Evolutionary conservation across 306 rosid genomes (phyloP).

Genomic region (Myrica gale): DNA sequence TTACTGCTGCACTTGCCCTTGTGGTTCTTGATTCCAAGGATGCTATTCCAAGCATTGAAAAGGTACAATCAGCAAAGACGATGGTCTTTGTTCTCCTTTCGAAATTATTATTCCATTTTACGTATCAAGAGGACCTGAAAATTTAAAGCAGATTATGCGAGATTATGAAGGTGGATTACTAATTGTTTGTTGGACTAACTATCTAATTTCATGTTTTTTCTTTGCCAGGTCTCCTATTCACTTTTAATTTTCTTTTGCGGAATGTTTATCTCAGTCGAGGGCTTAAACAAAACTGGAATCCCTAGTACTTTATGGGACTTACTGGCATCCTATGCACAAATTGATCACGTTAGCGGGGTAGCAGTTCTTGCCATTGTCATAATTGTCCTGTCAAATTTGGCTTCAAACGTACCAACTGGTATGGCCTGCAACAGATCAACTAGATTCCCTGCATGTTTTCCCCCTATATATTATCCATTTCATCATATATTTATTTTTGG

Average conservation of each 20-base stretch:
- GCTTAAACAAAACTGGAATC: slow-evolving; percentile 83
- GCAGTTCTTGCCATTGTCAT: slow-evolving; percentile 70
- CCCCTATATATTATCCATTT: background rate
- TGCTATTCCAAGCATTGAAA: slow-evolving; percentile 82
- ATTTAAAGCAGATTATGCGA: slow-evolving; percentile 5
- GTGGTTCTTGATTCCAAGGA: slow-evolving; percentile 91
- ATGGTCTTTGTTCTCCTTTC: background rate
- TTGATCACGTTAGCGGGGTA: slow-evolving; percentile 50
- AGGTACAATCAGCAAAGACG: slow-evolving; percentile 45
- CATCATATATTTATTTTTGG: background rate
- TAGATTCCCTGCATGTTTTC: background rate
- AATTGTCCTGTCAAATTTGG: slow-evolving; percentile 73
- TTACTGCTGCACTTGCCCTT: slow-evolving; percentile 81
- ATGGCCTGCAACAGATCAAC: slow-evolving; percentile 1
- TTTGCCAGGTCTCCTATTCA: slow-evolving; percentile 81
- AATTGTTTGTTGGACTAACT: slow-evolving; percentile 1
- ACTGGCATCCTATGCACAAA: slow-evolving; percentile 67
- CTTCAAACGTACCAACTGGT: slow-evolving; percentile 96
- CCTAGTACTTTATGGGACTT: slow-evolving; percentile 80
- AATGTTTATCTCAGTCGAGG: slow-evolving; percentile 89
- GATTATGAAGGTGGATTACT: background rate
- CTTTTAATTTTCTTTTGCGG: slow-evolving; percentile 91
- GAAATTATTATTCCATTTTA: background rate
- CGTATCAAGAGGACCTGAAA: background rate
- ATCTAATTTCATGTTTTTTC: slow-evolving; percentile 16